Evolutionary conservation across 495 filamentous ascomycete genomes (phyloP).

Genomic region (Penicillium riverlandense): DNA sequence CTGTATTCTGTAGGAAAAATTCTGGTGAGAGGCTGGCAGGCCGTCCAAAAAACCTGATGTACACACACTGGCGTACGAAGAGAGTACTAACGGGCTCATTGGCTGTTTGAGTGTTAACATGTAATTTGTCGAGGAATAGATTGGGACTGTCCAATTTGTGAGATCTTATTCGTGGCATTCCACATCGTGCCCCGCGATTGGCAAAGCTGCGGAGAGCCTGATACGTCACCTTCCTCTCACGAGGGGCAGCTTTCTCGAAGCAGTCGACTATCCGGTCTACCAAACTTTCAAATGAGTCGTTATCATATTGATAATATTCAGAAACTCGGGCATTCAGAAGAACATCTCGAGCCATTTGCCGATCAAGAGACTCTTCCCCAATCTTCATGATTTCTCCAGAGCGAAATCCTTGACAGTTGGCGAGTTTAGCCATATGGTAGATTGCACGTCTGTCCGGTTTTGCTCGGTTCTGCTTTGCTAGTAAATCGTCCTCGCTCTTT

Average conservation of each 20-base stretch:
- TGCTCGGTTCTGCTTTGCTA: neutral
- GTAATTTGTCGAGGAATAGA: neutral
- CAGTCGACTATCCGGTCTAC: slow-evolving; percentile 1
- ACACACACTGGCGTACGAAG: no score
- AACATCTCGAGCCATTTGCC: neutral
- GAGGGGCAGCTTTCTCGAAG: neutral
- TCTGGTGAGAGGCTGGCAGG: no score
- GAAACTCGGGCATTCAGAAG: neutral
- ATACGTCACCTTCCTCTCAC: neutral
- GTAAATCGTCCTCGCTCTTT: neutral
- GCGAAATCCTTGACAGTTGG: neutral
- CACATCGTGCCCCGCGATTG: neutral
- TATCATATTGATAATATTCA: neutral
- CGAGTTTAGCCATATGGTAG: neutral
- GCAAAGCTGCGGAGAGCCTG: neutral
- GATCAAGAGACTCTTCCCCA: neutral
- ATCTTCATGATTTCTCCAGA: neutral
- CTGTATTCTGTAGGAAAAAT: no score
- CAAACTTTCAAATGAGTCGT: neutral
- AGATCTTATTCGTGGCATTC: neutral
- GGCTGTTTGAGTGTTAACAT: no score
- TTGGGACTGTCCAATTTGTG: neutral
- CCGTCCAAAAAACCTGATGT: no score
- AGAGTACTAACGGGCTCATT: no score
- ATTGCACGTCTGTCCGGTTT: neutral